phyloP scores from a whole-genome alignment of 2,329 filamentous ascomycete species.

The Ophiocordyceps sinensis region DNA sequence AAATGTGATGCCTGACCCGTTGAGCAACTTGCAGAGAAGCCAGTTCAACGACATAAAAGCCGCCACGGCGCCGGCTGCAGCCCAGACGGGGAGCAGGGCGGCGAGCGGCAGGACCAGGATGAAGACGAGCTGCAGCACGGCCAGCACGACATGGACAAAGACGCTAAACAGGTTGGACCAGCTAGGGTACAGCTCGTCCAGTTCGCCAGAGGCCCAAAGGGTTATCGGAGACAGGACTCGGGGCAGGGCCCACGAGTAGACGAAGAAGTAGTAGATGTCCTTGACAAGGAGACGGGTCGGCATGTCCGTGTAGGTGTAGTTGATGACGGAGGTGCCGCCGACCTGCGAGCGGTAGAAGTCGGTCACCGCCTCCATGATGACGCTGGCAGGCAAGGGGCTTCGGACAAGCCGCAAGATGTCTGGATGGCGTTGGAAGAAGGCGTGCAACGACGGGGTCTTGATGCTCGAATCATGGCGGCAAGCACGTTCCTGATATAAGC shows the following conservation, averaged over 20 bases:
- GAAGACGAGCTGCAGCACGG: conserved; percentile 45
- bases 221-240: conserved; percentile 45
- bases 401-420: not conserved
- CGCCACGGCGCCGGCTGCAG: conserved; percentile 21
- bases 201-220: conserved; percentile 33
- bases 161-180: conserved; percentile 41
- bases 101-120: conserved; percentile 41
- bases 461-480: no score
- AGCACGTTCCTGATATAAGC: not conserved
- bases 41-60: conserved; percentile 36
- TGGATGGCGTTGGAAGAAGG: no score
- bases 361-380: conserved; percentile 20
- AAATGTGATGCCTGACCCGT: conserved; percentile 34
- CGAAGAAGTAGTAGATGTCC: conserved; percentile 41
- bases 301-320: conserved; percentile 45
- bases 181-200: conserved; percentile 52
- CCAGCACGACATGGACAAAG: conserved; percentile 41
- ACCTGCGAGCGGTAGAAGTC: conserved; percentile 45
- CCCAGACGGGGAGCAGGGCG: conserved; percentile 33
- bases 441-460: no score
- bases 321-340: conserved; percentile 40
- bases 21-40: conserved; percentile 33
- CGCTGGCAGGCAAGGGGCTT: not conserved
- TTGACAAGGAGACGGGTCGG: conserved; percentile 34
- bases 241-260: conserved; percentile 40